Evolutionary conservation across 2,329 filamentous ascomycete species (phyloP).

Genomic region (Botrytis deweyae): DNA sequence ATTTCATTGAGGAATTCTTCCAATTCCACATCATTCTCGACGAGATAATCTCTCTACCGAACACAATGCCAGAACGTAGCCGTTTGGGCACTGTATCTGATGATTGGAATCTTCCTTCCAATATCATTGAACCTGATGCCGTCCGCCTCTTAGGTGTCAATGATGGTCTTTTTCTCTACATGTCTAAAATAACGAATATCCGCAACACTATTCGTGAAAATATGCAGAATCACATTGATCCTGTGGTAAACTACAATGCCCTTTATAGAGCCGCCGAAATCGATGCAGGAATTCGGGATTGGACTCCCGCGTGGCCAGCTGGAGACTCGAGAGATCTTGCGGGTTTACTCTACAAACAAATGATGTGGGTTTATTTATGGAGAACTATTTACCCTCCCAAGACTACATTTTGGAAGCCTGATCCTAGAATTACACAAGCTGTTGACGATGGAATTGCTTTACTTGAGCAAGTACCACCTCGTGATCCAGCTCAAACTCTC

Average conservation of each 20-base stretch:
- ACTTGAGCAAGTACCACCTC: slow-evolving; percentile 54
- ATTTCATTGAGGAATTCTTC: slow-evolving; percentile 74
- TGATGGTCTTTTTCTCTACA: slow-evolving; percentile 76
- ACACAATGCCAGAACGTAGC: slow-evolving; percentile 37
- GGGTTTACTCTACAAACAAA: slow-evolving; percentile 61
- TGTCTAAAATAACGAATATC: slow-evolving; percentile 76
- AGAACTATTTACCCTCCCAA: slow-evolving; percentile 59
- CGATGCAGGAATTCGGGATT: slow-evolving; percentile 69
- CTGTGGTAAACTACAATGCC: slow-evolving; percentile 69
- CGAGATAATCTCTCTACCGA: slow-evolving; percentile 53
- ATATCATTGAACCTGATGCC: slow-evolving; percentile 32
- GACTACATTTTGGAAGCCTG: slow-evolving; percentile 39
- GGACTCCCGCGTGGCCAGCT: slow-evolving; percentile 63
- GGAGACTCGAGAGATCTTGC: slow-evolving; percentile 58
- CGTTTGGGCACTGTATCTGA: slow-evolving; percentile 27
- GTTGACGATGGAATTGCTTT: slow-evolving; percentile 58
- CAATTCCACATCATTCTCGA: slow-evolving; percentile 76
- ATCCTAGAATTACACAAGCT: slow-evolving; percentile 52
- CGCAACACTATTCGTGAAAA: slow-evolving; percentile 71
- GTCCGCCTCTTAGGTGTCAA: slow-evolving; percentile 72
- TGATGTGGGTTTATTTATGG: slow-evolving; percentile 65
- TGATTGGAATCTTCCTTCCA: slow-evolving; percentile 34
- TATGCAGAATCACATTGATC: slow-evolving; percentile 60
- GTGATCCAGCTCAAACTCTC: slow-evolving; percentile 59
- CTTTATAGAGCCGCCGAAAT: slow-evolving; percentile 74